A percentile compares a stretch with the other conserved stretches of the same genome.
Conservation (phyloP, 1,284 basidiomycete species). For the Ceratobasidium sp. region DNA sequence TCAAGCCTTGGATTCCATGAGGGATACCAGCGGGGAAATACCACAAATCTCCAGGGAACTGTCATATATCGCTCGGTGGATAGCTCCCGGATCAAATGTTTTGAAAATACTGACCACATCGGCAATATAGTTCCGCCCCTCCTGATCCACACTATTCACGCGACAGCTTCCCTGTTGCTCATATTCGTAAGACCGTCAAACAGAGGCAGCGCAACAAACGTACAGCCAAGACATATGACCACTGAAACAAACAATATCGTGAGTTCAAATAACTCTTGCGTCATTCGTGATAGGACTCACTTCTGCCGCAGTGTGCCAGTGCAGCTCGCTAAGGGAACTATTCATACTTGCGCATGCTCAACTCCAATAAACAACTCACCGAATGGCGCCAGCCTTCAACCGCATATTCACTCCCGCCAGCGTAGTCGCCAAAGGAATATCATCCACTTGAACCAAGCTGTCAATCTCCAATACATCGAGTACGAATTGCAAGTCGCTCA, state of each 20-base stretch:
- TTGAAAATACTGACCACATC: conserved; percentile 70
- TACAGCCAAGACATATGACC: conserved; percentile 73
- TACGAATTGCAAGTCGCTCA: conserved; percentile 50
- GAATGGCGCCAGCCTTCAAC: conserved; percentile 71
- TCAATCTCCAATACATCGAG: conserved; percentile 45
- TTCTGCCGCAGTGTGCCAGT: conserved; percentile 52
- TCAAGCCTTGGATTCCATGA: conserved; percentile 75
- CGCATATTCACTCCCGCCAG: conserved; percentile 74
- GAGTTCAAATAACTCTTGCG: conserved; percentile 61
- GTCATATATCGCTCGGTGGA: too few species aligned
- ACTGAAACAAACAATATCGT: conserved; percentile 54
- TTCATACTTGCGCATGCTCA: neutral
- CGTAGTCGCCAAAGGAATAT: conserved; percentile 73
- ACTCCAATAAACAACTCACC: conserved; percentile 59
- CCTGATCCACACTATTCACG: conserved; percentile 70
- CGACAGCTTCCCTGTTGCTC: conserved; percentile 68
- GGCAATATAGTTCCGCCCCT: conserved; percentile 73
- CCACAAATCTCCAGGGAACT: conserved; percentile 57
- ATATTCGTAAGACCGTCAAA: neutral
- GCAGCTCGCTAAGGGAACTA: conserved; percentile 36
- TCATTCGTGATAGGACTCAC: neutral
- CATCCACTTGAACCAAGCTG: conserved; percentile 52
- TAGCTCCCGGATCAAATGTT: too few species aligned
- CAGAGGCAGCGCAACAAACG: neutral
- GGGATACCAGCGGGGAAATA: conserved; percentile 78